Conservation (phyloP, 2,329 filamentous ascomycete genomes). For the Clarireedia homoeocarpa region DNA sequence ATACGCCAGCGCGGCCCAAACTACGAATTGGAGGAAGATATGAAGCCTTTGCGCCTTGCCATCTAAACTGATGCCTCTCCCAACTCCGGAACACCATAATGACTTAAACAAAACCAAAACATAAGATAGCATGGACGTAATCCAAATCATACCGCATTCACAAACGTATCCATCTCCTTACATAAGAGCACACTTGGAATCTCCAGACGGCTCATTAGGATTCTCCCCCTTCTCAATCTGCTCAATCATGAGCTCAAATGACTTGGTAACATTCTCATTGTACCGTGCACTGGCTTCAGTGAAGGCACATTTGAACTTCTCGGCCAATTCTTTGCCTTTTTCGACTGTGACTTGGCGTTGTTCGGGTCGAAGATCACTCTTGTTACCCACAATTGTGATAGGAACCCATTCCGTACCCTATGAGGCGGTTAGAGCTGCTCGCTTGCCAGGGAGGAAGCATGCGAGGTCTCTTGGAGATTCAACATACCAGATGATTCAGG, state of each 20-base stretch:
- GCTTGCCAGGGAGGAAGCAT: slow-evolving; percentile 4
- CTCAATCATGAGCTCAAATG: slow-evolving; percentile 88
- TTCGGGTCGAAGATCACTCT: slow-evolving; percentile 86
- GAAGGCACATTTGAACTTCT: slow-evolving; percentile 86
- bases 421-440: neutral
- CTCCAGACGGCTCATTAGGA: slow-evolving; percentile 72
- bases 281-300: slow-evolving; percentile 92
- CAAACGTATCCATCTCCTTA: slow-evolving; percentile 34
- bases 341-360: slow-evolving; percentile 85
- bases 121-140: slow-evolving; percentile 1
- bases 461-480: neutral
- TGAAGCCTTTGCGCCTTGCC: neutral
- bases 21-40: neutral
- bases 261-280: slow-evolving; percentile 86
- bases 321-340: slow-evolving; percentile 75
- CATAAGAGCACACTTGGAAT: slow-evolving; percentile 81
- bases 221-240: slow-evolving; percentile 95
- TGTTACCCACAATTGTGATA: slow-evolving; percentile 93
- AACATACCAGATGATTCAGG: slow-evolving; percentile 78
- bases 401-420: slow-evolving; percentile 89
- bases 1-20: neutral
- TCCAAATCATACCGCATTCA: slow-evolving; percentile 3
- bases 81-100: slow-evolving; percentile 6
- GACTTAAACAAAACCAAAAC: neutral
- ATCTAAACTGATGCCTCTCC: slow-evolving; percentile 8